Evolutionary conservation across 1,284 basidiomycete genomes (phyloP), one percentile per base, ranked within the genome.

Genomic region (Mycena citricolor): DNA sequence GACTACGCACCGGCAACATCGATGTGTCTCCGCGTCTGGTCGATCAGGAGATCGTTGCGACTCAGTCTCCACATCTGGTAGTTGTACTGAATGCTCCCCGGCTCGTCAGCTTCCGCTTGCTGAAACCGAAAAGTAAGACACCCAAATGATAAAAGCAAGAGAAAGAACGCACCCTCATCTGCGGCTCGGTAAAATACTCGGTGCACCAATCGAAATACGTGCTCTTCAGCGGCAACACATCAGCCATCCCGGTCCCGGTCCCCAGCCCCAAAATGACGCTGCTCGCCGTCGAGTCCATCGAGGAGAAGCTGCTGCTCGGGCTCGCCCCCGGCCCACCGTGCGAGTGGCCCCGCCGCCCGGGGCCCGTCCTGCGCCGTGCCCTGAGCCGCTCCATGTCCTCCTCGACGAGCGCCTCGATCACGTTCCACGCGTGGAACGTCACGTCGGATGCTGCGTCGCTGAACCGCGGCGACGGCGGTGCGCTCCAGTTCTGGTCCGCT

Each of bases 81-180:
- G 60, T 97, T 98, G 62, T 95, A 98, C 57, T 89, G 84, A 34
- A 89, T 71, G 51, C 90, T 94, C 3, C 95, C 95, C 13, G 94
- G 93, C 64, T 99, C 97, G 60, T 98, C 94, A 4, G 83, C 83
- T 63, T 99, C 95, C 14, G 90, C 83, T 77, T 94, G 87, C 90
- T 93, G 54, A 20, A 50, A 35, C n/a, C n/a, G 49, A 36, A 26
- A 20, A 42, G 41, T 35, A 21, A 44, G 35, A 32, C n/a, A n/a
- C n/a, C 22, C n/a, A n/a, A n/a, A n/a, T n/a, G n/a, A n/a, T n/a
- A n/a, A n/a, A n/a, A n/a, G n/a, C n/a, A n/a, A n/a, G n/a, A n/a
- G n/a, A n/a, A n/a, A n/a, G n/a, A n/a, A n/a, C n/a, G n/a, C n/a
- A 93, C 90, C 71, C 91, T 86, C 94, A 97, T 97, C 66, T 97